Base-by-base conservation (phyloP, 1,284 basidiomycete species). In the Inonotus hispidus region DNA sequence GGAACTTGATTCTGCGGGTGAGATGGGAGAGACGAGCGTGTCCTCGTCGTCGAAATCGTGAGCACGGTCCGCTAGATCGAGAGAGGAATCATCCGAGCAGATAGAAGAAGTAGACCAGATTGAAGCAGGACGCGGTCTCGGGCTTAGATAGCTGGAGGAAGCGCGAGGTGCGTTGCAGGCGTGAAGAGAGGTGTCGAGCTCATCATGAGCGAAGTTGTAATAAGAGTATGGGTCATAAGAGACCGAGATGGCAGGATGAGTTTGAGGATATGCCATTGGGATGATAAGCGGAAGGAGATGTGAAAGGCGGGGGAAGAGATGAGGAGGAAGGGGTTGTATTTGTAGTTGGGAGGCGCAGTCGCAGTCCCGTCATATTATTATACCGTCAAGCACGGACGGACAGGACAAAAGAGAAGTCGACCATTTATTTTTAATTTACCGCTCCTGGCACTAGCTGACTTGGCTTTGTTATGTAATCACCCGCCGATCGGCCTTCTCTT, bases 91-190 rank as follows among this genome's bases (percentile, higher is more conserved):
- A 37, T 63, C 53, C 1, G 62, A 63, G 62, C 58, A 63, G 23
- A 60, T 56, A 14, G 62, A 63, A 38, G 53, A 50, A 6, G 62
- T 63, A 35, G 41, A 49, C 53, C 62, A 63, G 52, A 56, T 56
- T 23, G 61, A 63, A 23, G 53, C 49, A 2, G 52, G 37, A 46
- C 61, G 61, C 6, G 57, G 35, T n/a, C 41, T 16, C 41, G 41
- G 41, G 41, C 16, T n/a, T 19, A 32, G 35, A 46, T 19, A 57
- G 59, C 39, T 43, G 25, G 55, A 61, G 32, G 59, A 19, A 19
- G 46, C 25, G 47, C 56, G 43, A 38, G 41, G 19, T 11, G 50
- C 29, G 37, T 39, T n/a, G 53, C 38, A 29, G 59, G 46, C 13
- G 43, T 45, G 43, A 10, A 37, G 7, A 43, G 37, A 19, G 23